Base-by-base conservation (phyloP, 345 rosid genomes). In the Pugionium cornutum region DNA sequence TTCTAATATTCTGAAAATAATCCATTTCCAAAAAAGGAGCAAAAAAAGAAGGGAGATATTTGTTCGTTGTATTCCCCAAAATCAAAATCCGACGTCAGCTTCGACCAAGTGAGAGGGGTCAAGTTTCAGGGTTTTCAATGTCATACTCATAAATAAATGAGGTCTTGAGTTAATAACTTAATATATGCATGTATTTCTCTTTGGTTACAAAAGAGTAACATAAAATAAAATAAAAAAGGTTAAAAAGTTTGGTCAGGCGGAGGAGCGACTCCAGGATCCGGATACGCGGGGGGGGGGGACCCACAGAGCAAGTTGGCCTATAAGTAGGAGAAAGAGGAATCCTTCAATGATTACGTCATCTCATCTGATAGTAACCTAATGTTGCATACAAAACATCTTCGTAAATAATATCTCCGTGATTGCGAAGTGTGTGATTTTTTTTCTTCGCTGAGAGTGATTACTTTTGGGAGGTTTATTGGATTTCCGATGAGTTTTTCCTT, bases 331-430 rank as follows among this genome's bases (percentile, higher is more conserved):
- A 57, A 31, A 10, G 66, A 41, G n/a, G 27, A 66, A 45, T 39
- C 34, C 67, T 66, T 53, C 58, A 36, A 67, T 47, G 58, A 56
- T 75, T 53, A 67, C 75, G 74, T 75, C 79, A 75, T 67, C 74
- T 64, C 54, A 6, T 57, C 60, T 29, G 29, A 3, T 52, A 32
- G 43, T 66, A 52, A 41, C 58, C 53, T 59, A 58, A 66, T 34
- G n/a, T 36, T 60, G 8, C 50, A 35, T 9, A 32, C 8, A 67
- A 26, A 47, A 32, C 44, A 40, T 31, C 18, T 67, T 37, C 2
- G 5, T 8, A 8, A 5, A 34, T 41, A 42, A 26, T 55, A 40
- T 59, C 62, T 9, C 55, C 6, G 44, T 64, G 75, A 49, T 49
- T 71, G 70, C 45, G 30, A 70, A 45, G 32, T 68, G 49, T 53